Evolutionary conservation across 2,329 filamentous ascomycete genomes (phyloP), one percentile per base, ranked within the genome.

Genomic region (Penicillium digitatum): DNA sequence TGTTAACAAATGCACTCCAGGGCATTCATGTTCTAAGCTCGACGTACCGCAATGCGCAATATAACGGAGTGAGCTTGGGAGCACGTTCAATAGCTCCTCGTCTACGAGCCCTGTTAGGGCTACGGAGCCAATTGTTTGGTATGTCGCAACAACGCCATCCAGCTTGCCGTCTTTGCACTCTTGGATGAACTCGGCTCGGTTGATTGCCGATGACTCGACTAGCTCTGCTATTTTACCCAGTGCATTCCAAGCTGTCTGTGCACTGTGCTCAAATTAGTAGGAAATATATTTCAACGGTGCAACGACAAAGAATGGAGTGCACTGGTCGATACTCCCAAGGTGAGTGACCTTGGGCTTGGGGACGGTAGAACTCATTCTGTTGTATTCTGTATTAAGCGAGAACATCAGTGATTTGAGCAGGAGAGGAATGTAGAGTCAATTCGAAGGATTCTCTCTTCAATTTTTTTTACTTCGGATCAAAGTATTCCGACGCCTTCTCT

Each of bases 51-150:
- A 74, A 49, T 75, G 71, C 8, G 72, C 68, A 24, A 78, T 59
- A 56, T 66, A 78, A 45, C 59, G 64, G 54, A 75, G 56, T 3
- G 69, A 72, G 34, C 66, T 70, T 1, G 75, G 76, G 5, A 78
- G 61, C 3, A 72, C 79, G 40, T 78, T 71, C 34, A 92, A 73
- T n/a, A 94, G 72, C 70, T 90, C 87, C 42, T 79, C 79, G 69
- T 95, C 88, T 58, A 94, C 76, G 20, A 76, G 73, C 2, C 90
- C 90, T 0, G 89, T 93, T 54, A 86, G 77, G 12, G 66, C 67
- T 39, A 82, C 76, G 31, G 85, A 89, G 42, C 72, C 72, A 63
- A 91, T 90, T 14, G 88, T 93, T 51, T 89, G 83, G 73, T 88
- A 94, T 27, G 82, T 80, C 35, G 82, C 86, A 20, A 81, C 67